Conservation (phyloP, 192 early-diverging fungal species). For the Backusella macrospora region DNA sequence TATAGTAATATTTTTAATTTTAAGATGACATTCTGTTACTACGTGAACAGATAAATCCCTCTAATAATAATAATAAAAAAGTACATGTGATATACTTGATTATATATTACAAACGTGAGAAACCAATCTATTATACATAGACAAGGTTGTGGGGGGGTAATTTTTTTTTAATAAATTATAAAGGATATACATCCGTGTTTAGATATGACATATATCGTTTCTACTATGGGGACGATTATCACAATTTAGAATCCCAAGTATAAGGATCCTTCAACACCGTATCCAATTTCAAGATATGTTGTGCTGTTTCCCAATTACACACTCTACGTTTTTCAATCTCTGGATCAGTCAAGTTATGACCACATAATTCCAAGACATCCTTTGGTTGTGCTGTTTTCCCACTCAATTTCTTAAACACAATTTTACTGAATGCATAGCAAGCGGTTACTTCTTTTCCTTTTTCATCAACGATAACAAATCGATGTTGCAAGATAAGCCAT, state of each 20-base stretch:
- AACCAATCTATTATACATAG: too few relatives aligned
- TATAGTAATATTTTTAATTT: too few relatives aligned
- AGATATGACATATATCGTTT: neutral
- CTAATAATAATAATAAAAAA: too few relatives aligned
- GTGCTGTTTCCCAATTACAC: slow-evolving; percentile 16
- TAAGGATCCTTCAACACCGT: slow-evolving; percentile 8
- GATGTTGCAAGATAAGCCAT: slow-evolving; percentile 51
- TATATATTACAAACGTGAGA: too few relatives aligned
- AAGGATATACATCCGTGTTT: too few relatives aligned
- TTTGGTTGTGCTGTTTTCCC: slow-evolving; percentile 33
- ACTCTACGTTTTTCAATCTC: slow-evolving; percentile 16
- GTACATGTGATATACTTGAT: too few relatives aligned
- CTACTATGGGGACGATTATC: neutral
- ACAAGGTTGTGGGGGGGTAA: too few relatives aligned
- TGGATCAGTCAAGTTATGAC: slow-evolving; percentile 25
- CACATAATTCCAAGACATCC: slow-evolving; percentile 29
- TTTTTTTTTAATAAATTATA: too few relatives aligned
- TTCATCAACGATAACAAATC: slow-evolving; percentile 27
- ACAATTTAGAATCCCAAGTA: slow-evolving; percentile 14
- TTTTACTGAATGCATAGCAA: slow-evolving; percentile 31
- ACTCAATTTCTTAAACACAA: slow-evolving; percentile 31
- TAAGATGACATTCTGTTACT: too few relatives aligned
- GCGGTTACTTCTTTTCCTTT: neutral
- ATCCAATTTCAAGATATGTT: slow-evolving; percentile 19
- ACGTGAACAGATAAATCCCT: too few relatives aligned